These are phyloP conservation scores for Penicillium concentricum DNA, from an alignment of 2,329 filamentous ascomycete species.

Conservation along the genomic window DNA sequence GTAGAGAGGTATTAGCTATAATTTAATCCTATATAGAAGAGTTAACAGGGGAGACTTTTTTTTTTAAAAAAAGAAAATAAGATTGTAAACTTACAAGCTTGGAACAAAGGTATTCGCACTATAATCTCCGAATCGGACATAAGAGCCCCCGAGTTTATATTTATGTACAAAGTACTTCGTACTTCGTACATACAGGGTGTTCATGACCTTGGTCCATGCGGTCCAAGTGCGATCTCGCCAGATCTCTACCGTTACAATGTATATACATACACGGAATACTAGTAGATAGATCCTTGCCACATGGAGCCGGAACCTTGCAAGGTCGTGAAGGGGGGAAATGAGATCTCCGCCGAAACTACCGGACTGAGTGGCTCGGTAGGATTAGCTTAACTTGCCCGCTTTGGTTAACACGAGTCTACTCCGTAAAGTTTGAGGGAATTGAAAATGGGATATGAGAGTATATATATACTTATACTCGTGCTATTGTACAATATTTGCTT, in stretches of 20 bases:
- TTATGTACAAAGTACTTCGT: background rate
- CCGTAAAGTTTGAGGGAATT: background rate
- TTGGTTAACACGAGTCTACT: background rate
- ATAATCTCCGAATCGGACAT: background rate
- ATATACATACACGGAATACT: background rate
- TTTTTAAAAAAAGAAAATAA: background rate
- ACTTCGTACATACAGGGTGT: background rate
- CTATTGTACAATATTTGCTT: too few species aligned
- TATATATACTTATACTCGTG: too few species aligned
- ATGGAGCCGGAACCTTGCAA: background rate
- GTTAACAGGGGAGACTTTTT: background rate
- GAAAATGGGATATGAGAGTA: background rate
- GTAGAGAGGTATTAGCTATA: too few species aligned
- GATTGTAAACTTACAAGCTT: background rate
- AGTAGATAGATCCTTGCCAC: background rate
- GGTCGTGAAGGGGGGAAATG: constrained; percentile 4
- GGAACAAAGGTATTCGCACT: background rate
- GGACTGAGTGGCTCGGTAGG: background rate
- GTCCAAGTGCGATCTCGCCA: background rate
- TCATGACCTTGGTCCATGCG: background rate
- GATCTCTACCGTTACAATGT: background rate
- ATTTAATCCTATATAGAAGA: too few species aligned
- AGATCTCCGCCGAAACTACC: constrained; percentile 3
- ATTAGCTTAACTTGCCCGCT: background rate
- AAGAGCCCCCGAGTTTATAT: background rate